These are phyloP conservation scores for Wickerhamomyces xylosicus DNA, from an alignment of 805 yeast species.

Conservation along the genomic window DNA sequence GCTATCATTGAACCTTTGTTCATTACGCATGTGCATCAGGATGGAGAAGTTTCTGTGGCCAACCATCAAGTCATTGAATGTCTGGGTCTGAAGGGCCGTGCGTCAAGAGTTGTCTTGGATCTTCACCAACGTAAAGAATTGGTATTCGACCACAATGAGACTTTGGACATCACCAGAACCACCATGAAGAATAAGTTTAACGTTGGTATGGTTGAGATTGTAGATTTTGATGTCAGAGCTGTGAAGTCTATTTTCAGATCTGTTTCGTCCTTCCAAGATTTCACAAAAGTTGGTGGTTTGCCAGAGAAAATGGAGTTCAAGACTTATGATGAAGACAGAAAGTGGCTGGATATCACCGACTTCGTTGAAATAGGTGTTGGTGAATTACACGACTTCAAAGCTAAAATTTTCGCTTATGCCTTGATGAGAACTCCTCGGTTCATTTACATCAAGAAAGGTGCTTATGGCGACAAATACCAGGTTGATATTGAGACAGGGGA, in stretches of 20 bases:
- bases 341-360: constrained; percentile 58
- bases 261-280: constrained; percentile 4
- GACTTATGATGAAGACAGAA: constrained; percentile 40
- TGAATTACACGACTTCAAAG: constrained; percentile 23
- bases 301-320: constrained; percentile 16
- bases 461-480: constrained; percentile 31
- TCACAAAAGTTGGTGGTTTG: constrained; percentile 7
- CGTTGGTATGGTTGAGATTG: constrained; percentile 50
- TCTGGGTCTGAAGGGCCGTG: constrained; percentile 63
- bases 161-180: constrained; percentile 35
- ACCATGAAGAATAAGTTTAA: constrained; percentile 48
- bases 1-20: constrained; percentile 66
- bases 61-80: constrained; percentile 31
- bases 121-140: constrained; percentile 53
- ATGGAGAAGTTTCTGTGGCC: constrained; percentile 28
- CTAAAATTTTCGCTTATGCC: constrained; percentile 44
- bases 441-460: constrained; percentile 57
- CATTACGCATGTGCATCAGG: constrained; percentile 62
- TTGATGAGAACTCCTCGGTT: constrained; percentile 60
- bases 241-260: constrained; percentile 36
- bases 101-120: constrained; percentile 48
- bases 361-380: constrained; percentile 46
- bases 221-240: constrained; percentile 49
- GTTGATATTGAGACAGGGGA: constrained; percentile 26
- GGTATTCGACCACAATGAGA: constrained; percentile 32